These are phyloP conservation scores for Phragmites australis DNA, from an alignment of 176 grass and related monocot genomes.

Conservation along the genomic window DNA sequence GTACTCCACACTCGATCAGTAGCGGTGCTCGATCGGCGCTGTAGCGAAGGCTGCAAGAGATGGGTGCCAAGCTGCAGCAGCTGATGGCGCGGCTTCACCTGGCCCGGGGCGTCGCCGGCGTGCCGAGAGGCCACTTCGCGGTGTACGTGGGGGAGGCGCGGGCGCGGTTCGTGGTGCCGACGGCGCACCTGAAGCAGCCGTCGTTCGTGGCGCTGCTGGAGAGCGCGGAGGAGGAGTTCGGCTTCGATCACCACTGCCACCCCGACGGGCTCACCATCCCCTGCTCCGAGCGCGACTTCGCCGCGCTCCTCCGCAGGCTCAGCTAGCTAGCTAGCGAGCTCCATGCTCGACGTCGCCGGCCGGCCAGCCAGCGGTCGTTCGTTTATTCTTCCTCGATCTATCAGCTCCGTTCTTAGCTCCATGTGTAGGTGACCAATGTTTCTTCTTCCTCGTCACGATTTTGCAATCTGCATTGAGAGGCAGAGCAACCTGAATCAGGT, in stretches of 20 bases:
- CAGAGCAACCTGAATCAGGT: no score
- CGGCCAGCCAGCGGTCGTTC: no score
- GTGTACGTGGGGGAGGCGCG: constrained; percentile 52
- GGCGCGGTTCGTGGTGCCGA: constrained; percentile 54
- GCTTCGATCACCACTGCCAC: constrained; percentile 45
- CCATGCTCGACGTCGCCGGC: not conserved
- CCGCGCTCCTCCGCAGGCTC: constrained; percentile 21
- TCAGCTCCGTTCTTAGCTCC: no score
- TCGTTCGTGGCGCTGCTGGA: constrained; percentile 57
- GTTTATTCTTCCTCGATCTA: no score
- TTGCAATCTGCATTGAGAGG: no score
- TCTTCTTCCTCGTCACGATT: no score
- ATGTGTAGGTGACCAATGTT: no score
- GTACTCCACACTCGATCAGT: not conserved
- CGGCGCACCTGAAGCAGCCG: constrained; percentile 50
- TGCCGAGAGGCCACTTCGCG: constrained; percentile 51
- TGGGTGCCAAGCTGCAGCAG: constrained; percentile 43
- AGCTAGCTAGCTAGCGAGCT: not conserved
- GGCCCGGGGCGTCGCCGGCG: constrained; percentile 7
- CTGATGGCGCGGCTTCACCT: constrained; percentile 45
- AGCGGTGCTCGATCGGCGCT: not conserved
- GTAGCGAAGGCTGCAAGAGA: constrained; percentile 34
- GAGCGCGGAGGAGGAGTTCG: constrained; percentile 59
- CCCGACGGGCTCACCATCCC: constrained; percentile 41
- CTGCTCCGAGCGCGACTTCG: constrained; percentile 47